Base-by-base conservation (phyloP, 169 alveolate genomes). In the Cryptosporidium tyzzeri region DNA sequence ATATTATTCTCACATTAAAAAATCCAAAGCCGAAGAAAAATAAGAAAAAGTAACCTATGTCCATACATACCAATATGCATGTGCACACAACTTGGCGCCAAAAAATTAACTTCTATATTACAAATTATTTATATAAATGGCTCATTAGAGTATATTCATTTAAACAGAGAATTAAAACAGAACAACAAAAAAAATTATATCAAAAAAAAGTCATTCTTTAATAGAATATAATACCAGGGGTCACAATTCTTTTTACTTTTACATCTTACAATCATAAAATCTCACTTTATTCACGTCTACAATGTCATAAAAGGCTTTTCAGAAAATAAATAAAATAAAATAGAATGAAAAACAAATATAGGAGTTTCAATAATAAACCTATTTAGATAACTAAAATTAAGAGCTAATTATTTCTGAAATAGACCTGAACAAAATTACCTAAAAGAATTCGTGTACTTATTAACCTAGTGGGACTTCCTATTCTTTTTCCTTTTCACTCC, bases 1-100 rank as follows among this genome's bases (percentile, higher is more conserved):
- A 80, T 31, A 80, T 80, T 3, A 31, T 80, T 16, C 75, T 80
- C 23, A 80, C 75, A 29, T 18, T 80, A 9, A 59, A 67, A 12
- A 80, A 26, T 9, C 68, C 55, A 21, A 80, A 59, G 65, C 69
- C 39, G 0, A 80, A 67, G 53, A 21, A 48, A n/a, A 61, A 80
- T 14, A 74, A 58, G 55, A 59, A 74, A 41, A 55, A 74, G 48
- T 65, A 48, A 6, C 23, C 7, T 3, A 5, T 41, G 35, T 10
- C 50, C 51, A 44, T 44, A 1, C 51, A 44, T 18, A 8, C 35
- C 9, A 14, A 21, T 21, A 55, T 55, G 67, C 18, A 55, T 55
- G 67, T 39, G 21, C 67, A 55, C 67, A 55, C 18, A 55, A 55
- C 16, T 9, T 41, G 67, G 67, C 67, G 67, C 67, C 37, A 2